These are phyloP conservation scores for Podila minutissima DNA, from an alignment of 192 early-diverging fungal genomes.

Conservation along the genomic window DNA sequence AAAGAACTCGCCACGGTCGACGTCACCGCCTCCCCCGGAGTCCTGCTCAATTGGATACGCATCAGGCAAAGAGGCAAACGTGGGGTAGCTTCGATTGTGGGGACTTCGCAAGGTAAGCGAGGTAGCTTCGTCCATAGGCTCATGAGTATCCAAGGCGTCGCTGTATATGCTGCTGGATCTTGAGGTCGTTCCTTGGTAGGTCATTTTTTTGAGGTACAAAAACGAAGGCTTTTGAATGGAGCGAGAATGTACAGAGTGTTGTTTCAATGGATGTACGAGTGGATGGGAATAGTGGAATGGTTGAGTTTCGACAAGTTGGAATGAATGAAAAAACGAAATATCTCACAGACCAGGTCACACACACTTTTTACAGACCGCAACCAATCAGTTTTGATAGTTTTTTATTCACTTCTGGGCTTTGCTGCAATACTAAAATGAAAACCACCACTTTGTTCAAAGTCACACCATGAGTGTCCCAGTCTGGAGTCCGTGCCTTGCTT, in stretches of 20 bases:
- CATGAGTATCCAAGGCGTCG: slow-evolving; percentile 31
- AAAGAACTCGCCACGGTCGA: background rate
- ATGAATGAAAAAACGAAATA: background rate
- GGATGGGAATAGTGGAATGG: background rate
- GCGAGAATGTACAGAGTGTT: background rate
- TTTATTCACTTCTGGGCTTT: too few species aligned
- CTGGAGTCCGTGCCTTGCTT: background rate
- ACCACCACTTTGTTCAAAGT: too few species aligned
- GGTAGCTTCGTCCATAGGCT: slow-evolving; percentile 6
- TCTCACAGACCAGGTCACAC: too few species aligned
- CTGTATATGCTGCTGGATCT: slow-evolving; percentile 27
- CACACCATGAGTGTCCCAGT: background rate
- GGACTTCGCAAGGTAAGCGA: background rate
- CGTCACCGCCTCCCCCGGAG: background rate
- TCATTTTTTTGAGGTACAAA: slow-evolving; percentile 1
- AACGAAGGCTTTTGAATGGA: background rate
- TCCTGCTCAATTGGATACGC: background rate
- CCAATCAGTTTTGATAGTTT: too few species aligned
- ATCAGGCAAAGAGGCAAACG: background rate
- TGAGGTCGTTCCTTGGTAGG: slow-evolving; percentile 7
- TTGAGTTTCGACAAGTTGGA: background rate
- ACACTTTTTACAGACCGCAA: too few species aligned
- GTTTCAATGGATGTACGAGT: background rate
- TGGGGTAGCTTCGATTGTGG: background rate
- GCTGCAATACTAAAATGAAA: too few species aligned